Conservation (phyloP, 2,329 filamentous ascomycete species). For the Annulohypoxylon truncatum region DNA sequence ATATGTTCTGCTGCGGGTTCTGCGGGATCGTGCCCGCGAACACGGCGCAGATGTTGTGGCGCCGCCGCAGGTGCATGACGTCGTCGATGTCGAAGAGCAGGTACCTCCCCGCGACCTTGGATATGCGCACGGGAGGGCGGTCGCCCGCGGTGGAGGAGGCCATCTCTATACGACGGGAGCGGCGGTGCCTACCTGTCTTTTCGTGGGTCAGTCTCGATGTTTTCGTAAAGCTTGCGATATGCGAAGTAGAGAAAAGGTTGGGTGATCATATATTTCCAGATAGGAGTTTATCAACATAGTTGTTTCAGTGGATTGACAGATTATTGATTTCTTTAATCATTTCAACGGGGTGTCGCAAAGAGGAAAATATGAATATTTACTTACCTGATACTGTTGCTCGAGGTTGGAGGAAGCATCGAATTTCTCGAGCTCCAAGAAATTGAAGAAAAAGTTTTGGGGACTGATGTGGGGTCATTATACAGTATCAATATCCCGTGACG, state of each 20-base stretch:
- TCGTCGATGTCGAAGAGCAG: constrained; percentile 89
- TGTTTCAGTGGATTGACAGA: constrained; percentile 82
- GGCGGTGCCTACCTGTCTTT: constrained; percentile 15
- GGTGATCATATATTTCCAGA: constrained; percentile 58
- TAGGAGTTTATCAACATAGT: constrained; percentile 62
- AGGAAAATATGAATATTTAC: constrained; percentile 31
- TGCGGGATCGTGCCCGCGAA: constrained; percentile 90
- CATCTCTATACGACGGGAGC: constrained; percentile 32
- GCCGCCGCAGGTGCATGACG: constrained; percentile 80
- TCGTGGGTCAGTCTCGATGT: constrained; percentile 36
- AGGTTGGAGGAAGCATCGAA: constrained; percentile 26
- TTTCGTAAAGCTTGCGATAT: constrained; percentile 17
- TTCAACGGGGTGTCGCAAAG: constrained; percentile 9
- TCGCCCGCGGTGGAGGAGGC: constrained; percentile 26
- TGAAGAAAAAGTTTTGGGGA: constrained; percentile 32
- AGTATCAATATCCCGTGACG: neutral
- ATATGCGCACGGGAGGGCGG: constrained; percentile 74
- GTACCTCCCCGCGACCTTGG: constrained; percentile 81
- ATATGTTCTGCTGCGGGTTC: constrained; percentile 93
- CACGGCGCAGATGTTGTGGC: constrained; percentile 86
- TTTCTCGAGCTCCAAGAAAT: constrained; percentile 32
- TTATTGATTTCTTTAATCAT: constrained; percentile 75
- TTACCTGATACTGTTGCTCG: constrained; percentile 42
- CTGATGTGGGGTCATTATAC: constrained; percentile 27
- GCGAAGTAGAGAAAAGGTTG: constrained; percentile 36